Base-by-base conservation (phyloP, 1,139 yeast species). In the Sugiyamaella castrensis region DNA sequence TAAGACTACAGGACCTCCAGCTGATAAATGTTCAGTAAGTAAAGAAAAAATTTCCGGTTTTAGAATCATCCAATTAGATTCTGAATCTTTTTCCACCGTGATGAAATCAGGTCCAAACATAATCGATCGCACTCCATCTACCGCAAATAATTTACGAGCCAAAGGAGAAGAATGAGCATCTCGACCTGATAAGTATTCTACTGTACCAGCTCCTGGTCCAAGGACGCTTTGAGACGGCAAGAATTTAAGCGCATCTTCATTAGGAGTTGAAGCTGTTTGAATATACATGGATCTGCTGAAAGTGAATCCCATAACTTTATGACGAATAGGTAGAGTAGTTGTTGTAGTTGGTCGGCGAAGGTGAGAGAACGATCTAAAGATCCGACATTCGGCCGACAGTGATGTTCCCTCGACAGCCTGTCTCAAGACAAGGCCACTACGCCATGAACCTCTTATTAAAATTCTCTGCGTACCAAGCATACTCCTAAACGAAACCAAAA, bases 71-170 rank as follows among this genome's bases (percentile, higher is more conserved):
- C 98, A 92, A 51, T 67, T 60, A 10, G 73, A 72, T 24, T 66
- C 70, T 36, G 70, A 62, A 35, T 72, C 71, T 67, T 88, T 88
- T 64, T 88, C 95, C 26, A 92, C 82, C 0, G 98, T 92, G 52
- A 92, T 80, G 65, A 92, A 92, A 64, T 84, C 77, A 16, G 81
- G 75, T 10, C 98, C 98, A 64, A 92, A 81, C 95, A 92, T 84
- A 35, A 92, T 78, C 0, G 96, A 82, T 54, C 76, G 79, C 24
- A 92, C 88, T 1, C 98, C 98, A 37, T 88, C 88, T 24, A 94
- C 69, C 38, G 84, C 80, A 71, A 92, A 91, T 46, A 92, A 70
- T 57, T 80, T 79, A 47, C 82, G 75, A 0, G 96, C 98, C 42
- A 92, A 72, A 7, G 96, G 96, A 1, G 97, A 87, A 55, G 80